phyloP scores from a whole-genome alignment of 805 yeast species.

The Sugiyamaella smithiae region DNA sequence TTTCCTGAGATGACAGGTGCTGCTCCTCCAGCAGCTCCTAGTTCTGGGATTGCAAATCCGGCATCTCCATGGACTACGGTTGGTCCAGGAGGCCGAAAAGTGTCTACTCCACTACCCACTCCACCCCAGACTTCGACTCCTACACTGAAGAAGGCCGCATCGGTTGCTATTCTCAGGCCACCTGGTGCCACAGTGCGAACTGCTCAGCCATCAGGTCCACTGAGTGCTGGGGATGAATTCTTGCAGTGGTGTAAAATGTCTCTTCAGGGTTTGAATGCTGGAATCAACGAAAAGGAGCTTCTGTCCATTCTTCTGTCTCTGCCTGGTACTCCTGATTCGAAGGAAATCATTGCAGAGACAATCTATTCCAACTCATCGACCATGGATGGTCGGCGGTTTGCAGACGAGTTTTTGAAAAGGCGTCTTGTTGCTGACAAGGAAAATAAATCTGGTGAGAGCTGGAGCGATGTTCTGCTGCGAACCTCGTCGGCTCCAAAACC shows the following conservation, averaged over 20 bases:
- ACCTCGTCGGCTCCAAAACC: slow-evolving; percentile 31
- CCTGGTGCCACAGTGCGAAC: not conserved
- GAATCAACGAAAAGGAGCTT: slow-evolving; percentile 75
- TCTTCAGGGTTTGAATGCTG: slow-evolving; percentile 56
- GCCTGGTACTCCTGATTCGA: slow-evolving; percentile 71
- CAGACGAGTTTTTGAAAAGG: slow-evolving; percentile 80
- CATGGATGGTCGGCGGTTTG: slow-evolving; percentile 93
- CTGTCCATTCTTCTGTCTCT: slow-evolving; percentile 75
- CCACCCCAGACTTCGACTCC: slow-evolving; percentile 12
- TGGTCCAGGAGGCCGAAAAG: slow-evolving; percentile 74
- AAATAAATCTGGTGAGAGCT: slow-evolving; percentile 48
- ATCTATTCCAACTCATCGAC: slow-evolving; percentile 83
- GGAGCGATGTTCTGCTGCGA: slow-evolving; percentile 67
- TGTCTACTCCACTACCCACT: slow-evolving; percentile 11
- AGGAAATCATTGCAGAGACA: slow-evolving; percentile 87
- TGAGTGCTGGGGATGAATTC: slow-evolving; percentile 33
- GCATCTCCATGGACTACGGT: slow-evolving; percentile 34
- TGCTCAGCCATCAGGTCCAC: slow-evolving; percentile 14
- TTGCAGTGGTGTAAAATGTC: slow-evolving; percentile 39
- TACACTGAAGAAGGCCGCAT: not conserved
- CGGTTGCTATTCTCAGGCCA: slow-evolving; percentile 3
- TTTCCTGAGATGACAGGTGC: slow-evolving; percentile 13
- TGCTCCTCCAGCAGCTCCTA: slow-evolving; percentile 1
- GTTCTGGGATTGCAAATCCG: slow-evolving; percentile 5
- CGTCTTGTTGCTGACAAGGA: slow-evolving; percentile 66